These are phyloP conservation scores for Deinandra increscens DNA, from an alignment of 129 eudicot species.

Conservation along the genomic window DNA sequence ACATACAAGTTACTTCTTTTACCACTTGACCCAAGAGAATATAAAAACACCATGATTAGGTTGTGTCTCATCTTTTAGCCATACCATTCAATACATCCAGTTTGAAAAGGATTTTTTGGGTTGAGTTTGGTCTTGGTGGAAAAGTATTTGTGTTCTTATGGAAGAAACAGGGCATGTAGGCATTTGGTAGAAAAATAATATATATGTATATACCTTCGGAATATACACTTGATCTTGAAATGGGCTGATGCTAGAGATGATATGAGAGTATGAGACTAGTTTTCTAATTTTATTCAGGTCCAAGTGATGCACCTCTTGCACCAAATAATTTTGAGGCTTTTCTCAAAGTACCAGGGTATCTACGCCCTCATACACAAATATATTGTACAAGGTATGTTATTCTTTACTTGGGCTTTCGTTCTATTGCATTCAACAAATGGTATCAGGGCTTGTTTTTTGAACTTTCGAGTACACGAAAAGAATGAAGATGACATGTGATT, in stretches of 20 bases:
- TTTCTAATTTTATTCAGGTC: constrained; percentile 62
- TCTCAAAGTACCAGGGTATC: constrained; percentile 86
- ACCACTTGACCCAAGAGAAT: neutral
- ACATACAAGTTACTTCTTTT: neutral
- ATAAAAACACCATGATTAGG: neutral
- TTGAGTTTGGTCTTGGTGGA: neutral
- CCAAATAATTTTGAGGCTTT: constrained; percentile 79
- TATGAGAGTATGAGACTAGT: constrained; percentile 38
- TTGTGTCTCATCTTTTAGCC: constrained; percentile 4
- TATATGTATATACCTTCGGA: neutral
- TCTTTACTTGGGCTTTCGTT: neutral
- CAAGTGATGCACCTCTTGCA: constrained; percentile 97
- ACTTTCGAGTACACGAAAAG: neutral
- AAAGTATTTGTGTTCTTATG: neutral
- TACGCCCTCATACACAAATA: constrained; percentile 94
- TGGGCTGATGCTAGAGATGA: constrained; percentile 23
- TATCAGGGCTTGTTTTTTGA: neutral
- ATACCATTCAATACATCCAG: neutral
- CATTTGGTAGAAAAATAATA: neutral
- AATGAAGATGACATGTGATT: neutral
- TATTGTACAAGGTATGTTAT: constrained; percentile 82
- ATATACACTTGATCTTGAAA: constrained; percentile 4
- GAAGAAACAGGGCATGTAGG: neutral
- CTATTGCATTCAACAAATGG: neutral
- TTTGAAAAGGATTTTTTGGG: neutral